Conservation (phyloP, 2,329 filamentous ascomycete genomes). For the Daldinia eschscholtzii region DNA sequence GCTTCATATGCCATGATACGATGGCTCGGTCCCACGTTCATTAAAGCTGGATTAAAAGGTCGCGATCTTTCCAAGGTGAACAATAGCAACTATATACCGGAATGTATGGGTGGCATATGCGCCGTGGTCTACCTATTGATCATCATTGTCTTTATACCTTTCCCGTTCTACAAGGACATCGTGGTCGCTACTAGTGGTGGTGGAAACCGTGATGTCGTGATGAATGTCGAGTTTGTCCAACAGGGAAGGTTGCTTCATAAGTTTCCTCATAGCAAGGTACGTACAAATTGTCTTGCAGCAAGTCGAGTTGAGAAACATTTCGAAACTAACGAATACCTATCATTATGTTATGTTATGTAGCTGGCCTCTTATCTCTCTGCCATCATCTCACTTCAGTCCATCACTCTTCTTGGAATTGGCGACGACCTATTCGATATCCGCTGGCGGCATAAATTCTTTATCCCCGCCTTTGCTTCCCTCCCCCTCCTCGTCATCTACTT, state of each 20-base stretch:
- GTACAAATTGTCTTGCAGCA: slow-evolving; percentile 11
- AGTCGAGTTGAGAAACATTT: neutral
- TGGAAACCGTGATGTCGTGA: slow-evolving; percentile 88
- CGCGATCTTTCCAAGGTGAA: slow-evolving; percentile 85
- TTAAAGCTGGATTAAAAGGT: slow-evolving; percentile 88
- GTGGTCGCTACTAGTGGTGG: slow-evolving; percentile 94
- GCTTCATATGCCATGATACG: slow-evolving; percentile 87
- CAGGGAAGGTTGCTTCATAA: slow-evolving; percentile 87
- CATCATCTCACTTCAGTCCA: slow-evolving; percentile 90
- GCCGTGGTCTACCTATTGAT: slow-evolving; percentile 91
- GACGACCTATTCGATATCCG: slow-evolving; percentile 98
- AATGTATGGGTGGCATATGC: slow-evolving; percentile 95
- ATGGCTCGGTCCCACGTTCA: slow-evolving; percentile 93
- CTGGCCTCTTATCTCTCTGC: slow-evolving; percentile 95
- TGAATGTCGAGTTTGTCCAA: slow-evolving; percentile 79
- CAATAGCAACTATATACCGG: slow-evolving; percentile 72
- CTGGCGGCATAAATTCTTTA: slow-evolving; percentile 99
- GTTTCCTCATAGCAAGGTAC: slow-evolving; percentile 94
- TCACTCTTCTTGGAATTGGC: slow-evolving; percentile 90
- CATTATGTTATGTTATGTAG: slow-evolving; percentile 66
- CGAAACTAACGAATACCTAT: neutral
- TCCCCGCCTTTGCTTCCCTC: slow-evolving; percentile 92
- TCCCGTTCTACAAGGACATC: slow-evolving; percentile 98
- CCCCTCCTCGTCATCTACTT: slow-evolving; percentile 97
- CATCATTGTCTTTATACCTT: slow-evolving; percentile 93